These are phyloP conservation scores for Globisporangium emineosum DNA, from an alignment of 352 stramenopile genomes.

Conservation along the genomic window DNA sequence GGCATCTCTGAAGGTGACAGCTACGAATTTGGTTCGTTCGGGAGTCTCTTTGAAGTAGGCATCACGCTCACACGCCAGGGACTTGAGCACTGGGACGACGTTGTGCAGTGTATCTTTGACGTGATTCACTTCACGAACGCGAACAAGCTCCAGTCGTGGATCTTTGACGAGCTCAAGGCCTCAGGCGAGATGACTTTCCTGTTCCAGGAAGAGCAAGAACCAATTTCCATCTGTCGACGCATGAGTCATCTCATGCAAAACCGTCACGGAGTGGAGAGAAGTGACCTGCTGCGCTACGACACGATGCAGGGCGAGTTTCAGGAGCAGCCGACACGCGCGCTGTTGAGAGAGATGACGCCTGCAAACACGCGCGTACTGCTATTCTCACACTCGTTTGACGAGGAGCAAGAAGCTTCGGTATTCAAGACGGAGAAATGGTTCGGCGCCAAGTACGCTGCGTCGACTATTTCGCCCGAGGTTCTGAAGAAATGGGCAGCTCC, in stretches of 20 bases:
- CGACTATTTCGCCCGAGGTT: conserved; percentile 27
- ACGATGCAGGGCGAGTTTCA: conserved; percentile 51
- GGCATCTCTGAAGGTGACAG: conserved; percentile 47
- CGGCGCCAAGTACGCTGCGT: conserved; percentile 44
- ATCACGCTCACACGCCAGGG: conserved; percentile 45
- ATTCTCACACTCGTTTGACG: conserved; percentile 44
- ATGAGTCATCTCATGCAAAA: conserved; percentile 60
- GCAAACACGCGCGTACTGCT: conserved; percentile 60
- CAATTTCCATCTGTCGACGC: conserved; percentile 33
- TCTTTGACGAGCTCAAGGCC: conserved; percentile 53
- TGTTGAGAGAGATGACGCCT: conserved; percentile 45
- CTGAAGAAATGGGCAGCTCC: conserved; percentile 25
- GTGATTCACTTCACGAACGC: conserved; percentile 24
- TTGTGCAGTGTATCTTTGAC: conserved; percentile 50
- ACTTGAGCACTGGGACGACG: conserved; percentile 37
- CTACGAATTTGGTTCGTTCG: conserved; percentile 66
- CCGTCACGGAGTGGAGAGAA: conserved; percentile 31
- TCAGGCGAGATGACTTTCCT: conserved; percentile 49
- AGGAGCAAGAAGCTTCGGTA: conserved; percentile 12
- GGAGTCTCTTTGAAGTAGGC: conserved; percentile 49
- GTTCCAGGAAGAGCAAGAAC: conserved; percentile 61
- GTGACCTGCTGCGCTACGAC: conserved; percentile 60
- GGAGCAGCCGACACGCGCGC: conserved; percentile 10
- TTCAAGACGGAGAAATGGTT: conserved; percentile 52
- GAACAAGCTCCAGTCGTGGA: conserved; percentile 32